Evolutionary conservation across 371 early-diverging fungal genomes (phyloP).

Genomic region (Lichtheimia hyalospora): DNA sequence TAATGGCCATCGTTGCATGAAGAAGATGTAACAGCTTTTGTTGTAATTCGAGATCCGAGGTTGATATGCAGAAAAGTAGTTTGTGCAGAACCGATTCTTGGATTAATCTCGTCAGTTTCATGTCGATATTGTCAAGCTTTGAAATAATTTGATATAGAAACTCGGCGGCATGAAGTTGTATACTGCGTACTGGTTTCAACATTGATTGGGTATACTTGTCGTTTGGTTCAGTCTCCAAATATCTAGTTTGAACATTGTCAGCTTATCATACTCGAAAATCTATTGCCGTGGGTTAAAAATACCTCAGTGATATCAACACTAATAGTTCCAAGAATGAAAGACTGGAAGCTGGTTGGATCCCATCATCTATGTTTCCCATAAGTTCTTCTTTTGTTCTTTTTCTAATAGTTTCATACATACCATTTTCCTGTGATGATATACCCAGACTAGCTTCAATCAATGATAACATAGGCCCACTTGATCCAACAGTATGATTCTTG

Average conservation of each 20-base stretch:
- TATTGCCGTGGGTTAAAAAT: neutral
- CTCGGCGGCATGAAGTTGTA: slow-evolving; percentile 65
- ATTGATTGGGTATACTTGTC: slow-evolving; percentile 23
- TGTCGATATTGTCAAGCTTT: slow-evolving; percentile 55
- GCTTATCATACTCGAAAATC: neutral
- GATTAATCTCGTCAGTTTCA: slow-evolving; percentile 50
- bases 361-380: neutral
- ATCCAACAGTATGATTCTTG: slow-evolving; percentile 29
- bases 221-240: slow-evolving; percentile 36
- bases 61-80: slow-evolving; percentile 60
- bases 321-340: slow-evolving; percentile 42
- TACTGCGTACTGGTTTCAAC: slow-evolving; percentile 34
- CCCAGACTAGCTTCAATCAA: slow-evolving; percentile 22
- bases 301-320: slow-evolving; percentile 25
- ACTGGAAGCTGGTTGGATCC: neutral
- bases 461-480: slow-evolving; percentile 17
- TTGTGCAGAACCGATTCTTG: slow-evolving; percentile 60
- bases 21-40: slow-evolving; percentile 70
- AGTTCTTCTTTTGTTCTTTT: too few species aligned
- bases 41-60: slow-evolving; percentile 64
- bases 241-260: slow-evolving; percentile 27
- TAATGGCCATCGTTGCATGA: slow-evolving; percentile 57
- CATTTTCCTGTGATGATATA: slow-evolving; percentile 11
- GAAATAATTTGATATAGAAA: slow-evolving; percentile 62
- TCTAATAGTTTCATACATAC: neutral